These are phyloP conservation scores for Tylopilus sp. DNA, from an alignment of 768 basidiomycete genomes.

Conservation along the genomic window DNA sequence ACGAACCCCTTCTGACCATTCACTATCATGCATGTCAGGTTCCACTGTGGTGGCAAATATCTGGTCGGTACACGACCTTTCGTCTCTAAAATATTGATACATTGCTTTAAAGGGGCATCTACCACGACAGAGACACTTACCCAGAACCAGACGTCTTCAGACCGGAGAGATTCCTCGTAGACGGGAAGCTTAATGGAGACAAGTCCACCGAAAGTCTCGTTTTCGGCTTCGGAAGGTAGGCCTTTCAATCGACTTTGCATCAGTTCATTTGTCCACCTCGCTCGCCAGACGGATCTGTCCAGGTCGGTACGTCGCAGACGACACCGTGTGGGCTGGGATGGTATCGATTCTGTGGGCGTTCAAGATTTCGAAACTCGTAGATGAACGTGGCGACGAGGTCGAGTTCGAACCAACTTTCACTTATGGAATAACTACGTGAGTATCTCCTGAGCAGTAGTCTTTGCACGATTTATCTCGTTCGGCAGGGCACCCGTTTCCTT, in stretches of 20 bases:
- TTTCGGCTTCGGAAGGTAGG: slow-evolving; percentile 24
- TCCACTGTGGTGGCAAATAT: slow-evolving; percentile 15
- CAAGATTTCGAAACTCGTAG: slow-evolving; percentile 23
- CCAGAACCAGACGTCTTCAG: slow-evolving; percentile 6
- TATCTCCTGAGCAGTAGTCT: too few relatives aligned
- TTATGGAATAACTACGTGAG: neutral
- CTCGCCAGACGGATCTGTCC: slow-evolving; percentile 28
- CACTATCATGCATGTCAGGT: slow-evolving; percentile 10
- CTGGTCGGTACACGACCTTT: too few relatives aligned
- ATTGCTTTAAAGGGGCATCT: slow-evolving; percentile 11
- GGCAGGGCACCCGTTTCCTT: neutral
- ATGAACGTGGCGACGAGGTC: slow-evolving; percentile 27
- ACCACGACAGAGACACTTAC: slow-evolving; percentile 5
- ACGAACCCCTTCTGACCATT: neutral
- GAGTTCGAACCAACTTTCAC: slow-evolving; percentile 28
- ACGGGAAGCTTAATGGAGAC: slow-evolving; percentile 4
- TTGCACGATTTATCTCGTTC: neutral
- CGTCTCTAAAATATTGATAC: too few relatives aligned
- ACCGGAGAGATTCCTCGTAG: slow-evolving; percentile 27
- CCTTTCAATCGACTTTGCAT: neutral
- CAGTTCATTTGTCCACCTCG: neutral
- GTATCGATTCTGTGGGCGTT: slow-evolving; percentile 26
- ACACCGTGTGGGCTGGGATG: slow-evolving; percentile 28
- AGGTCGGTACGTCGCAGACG: slow-evolving; percentile 30
- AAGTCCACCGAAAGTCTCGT: neutral